Conservation (phyloP, 2,329 filamentous ascomycete species). For the Colletotrichum paranaense region DNA sequence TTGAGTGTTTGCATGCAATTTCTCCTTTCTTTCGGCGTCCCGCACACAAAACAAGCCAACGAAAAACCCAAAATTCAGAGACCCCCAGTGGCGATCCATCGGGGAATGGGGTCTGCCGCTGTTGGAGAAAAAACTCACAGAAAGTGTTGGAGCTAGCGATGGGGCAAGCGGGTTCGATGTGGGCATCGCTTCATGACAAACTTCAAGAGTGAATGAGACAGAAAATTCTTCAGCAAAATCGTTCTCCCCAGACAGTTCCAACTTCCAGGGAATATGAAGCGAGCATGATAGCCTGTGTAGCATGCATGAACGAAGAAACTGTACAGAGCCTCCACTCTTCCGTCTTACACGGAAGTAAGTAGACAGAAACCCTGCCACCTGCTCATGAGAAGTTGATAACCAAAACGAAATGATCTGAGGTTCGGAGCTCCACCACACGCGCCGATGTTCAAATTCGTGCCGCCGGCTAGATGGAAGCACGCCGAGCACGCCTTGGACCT, state of each 20-base stretch:
- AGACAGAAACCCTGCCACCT: background rate
- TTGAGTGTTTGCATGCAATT: background rate
- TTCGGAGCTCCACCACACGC: background rate
- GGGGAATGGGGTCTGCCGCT: background rate
- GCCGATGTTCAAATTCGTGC: too few relatives aligned
- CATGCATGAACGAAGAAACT: background rate
- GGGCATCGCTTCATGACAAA: background rate
- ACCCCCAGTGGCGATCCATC: conserved; percentile 1
- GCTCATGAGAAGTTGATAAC: background rate
- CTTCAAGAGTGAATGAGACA: background rate
- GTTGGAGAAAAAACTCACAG: background rate
- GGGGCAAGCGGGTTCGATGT: conserved; percentile 12
- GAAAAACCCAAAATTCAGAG: background rate
- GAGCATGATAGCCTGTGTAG: background rate
- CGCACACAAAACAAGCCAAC: background rate
- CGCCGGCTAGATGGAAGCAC: background rate
- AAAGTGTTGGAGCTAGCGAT: background rate
- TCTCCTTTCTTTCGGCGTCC: background rate
- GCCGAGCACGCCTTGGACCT: background rate
- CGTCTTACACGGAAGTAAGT: conserved; percentile 9
- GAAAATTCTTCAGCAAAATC: conserved; percentile 13
- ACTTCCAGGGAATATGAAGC: background rate
- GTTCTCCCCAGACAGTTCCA: background rate
- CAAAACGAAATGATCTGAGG: background rate
- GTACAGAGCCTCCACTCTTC: conserved; percentile 14